Evolutionary conservation across 192 early-diverging fungal species (phyloP).

Genomic region (Coemansia sp.): DNA sequence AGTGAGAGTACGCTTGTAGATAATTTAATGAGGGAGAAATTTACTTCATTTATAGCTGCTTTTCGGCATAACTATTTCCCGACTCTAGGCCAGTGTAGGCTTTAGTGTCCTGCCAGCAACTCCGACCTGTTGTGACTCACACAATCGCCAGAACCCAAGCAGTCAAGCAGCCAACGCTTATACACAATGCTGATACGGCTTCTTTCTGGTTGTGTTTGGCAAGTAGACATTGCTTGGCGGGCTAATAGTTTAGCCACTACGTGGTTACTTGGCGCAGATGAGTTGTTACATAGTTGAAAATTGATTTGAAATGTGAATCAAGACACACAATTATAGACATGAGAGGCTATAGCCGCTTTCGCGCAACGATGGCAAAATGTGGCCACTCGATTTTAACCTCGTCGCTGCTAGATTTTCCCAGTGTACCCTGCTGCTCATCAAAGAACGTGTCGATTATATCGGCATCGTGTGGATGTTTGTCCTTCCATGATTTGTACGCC

Average conservation of each 20-base stretch:
- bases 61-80: slow-evolving; percentile 6
- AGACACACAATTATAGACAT: not conserved
- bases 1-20: not conserved
- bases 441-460: slow-evolving; percentile 26
- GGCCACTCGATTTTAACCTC: slow-evolving; percentile 23
- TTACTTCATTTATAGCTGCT: not conserved
- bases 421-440: slow-evolving; percentile 12
- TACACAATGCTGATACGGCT: not conserved
- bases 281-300: not conserved
- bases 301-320: not conserved
- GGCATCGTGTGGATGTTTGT: slow-evolving; percentile 3
- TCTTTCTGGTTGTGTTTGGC: not conserved
- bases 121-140: not conserved
- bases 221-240: not conserved
- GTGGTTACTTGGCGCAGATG: not conserved
- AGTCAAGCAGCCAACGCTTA: not conserved
- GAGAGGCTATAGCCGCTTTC: slow-evolving; percentile 13
- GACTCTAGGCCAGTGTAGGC: slow-evolving; percentile 1
- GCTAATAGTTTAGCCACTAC: not conserved
- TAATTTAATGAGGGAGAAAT: not conserved
- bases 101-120: not conserved
- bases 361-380: slow-evolving; percentile 38
- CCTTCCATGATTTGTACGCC: slow-evolving; percentile 34
- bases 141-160: not conserved
- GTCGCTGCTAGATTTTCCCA: slow-evolving; percentile 1